phyloP scores from a whole-genome alignment of 495 filamentous ascomycete genomes.

The Lepraria neglecta region DNA sequence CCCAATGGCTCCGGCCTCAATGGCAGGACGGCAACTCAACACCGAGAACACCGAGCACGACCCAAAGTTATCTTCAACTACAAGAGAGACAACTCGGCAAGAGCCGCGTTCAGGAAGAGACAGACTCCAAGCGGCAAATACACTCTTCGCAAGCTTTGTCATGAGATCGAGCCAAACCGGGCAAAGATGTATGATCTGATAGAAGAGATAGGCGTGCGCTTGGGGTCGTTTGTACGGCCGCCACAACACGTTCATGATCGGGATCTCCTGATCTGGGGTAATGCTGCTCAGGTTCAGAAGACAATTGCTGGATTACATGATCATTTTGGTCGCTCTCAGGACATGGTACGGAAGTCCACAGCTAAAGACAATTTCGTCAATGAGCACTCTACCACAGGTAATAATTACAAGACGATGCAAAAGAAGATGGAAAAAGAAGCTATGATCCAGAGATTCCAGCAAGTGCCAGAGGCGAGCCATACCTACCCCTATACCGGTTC shows the following conservation, averaged over 20 bases:
- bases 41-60: background rate
- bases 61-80: constrained; percentile 12
- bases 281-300: background rate
- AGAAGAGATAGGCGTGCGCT: constrained; percentile 28
- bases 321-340: constrained; percentile 10
- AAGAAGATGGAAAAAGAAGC: constrained; percentile 27
- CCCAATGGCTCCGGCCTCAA: background rate
- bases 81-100: constrained; percentile 28
- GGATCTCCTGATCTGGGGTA: constrained; percentile 29
- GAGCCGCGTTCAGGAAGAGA: constrained; percentile 26
- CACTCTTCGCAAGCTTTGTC: constrained; percentile 3
- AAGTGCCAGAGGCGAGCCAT: constrained; percentile 27
- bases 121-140: constrained; percentile 12
- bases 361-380: constrained; percentile 16
- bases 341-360: background rate
- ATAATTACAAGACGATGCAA: constrained; percentile 27
- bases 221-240: constrained; percentile 28
- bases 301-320: constrained; percentile 22
- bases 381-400: constrained; percentile 20
- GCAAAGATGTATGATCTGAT: constrained; percentile 20
- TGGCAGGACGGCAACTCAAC: background rate
- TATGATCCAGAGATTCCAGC: constrained; percentile 30
- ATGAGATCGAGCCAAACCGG: constrained; percentile 22
- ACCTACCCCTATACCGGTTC: constrained; percentile 34
- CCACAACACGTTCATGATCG: constrained; percentile 23